A percentile compares a stretch with the other conserved stretches of the same genome.
Conservation (phyloP, 352 stramenopile genomes). For the Globisporangium abappressorium region DNA sequence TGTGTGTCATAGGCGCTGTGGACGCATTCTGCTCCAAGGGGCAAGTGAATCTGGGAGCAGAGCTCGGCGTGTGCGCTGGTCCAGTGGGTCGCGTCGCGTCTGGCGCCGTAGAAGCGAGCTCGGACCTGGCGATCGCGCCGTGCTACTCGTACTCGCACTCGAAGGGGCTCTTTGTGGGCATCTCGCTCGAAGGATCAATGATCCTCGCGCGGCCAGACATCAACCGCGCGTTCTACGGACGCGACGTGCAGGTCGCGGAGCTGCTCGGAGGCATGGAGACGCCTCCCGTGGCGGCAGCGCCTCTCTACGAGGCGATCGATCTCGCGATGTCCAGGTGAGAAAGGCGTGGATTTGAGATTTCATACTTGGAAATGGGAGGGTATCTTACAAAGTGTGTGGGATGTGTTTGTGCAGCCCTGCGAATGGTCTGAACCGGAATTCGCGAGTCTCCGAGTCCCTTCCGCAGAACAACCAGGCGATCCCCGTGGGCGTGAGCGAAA, state of each 20-base stretch:
- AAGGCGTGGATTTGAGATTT: neutral
- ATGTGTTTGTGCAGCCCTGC: slow-evolving; percentile 35
- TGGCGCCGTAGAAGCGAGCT: slow-evolving; percentile 68
- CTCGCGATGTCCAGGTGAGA: slow-evolving; percentile 60
- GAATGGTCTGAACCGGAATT: slow-evolving; percentile 56
- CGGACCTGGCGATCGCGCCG: slow-evolving; percentile 76
- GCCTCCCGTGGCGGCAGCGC: slow-evolving; percentile 73
- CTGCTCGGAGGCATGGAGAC: slow-evolving; percentile 75
- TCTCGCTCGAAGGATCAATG: slow-evolving; percentile 89
- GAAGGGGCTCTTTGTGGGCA: slow-evolving; percentile 87
- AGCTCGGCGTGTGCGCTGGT: slow-evolving; percentile 86
- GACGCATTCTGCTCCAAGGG: slow-evolving; percentile 84
- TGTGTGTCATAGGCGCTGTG: slow-evolving; percentile 35
- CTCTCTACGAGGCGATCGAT: slow-evolving; percentile 85
- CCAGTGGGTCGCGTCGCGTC: slow-evolving; percentile 87
- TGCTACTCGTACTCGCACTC: slow-evolving; percentile 92
- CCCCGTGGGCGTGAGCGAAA: slow-evolving; percentile 13
- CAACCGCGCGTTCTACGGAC: slow-evolving; percentile 93
- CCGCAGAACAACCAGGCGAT: slow-evolving; percentile 15
- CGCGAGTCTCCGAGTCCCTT: slow-evolving; percentile 5
- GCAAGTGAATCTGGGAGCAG: slow-evolving; percentile 89
- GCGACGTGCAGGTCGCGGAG: slow-evolving; percentile 56
- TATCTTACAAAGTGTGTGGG: neutral
- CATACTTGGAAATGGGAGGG: neutral
- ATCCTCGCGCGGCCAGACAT: slow-evolving; percentile 87